Conservation (phyloP, 2,329 filamentous ascomycete species). For the Sporothrix dimorphospora region DNA sequence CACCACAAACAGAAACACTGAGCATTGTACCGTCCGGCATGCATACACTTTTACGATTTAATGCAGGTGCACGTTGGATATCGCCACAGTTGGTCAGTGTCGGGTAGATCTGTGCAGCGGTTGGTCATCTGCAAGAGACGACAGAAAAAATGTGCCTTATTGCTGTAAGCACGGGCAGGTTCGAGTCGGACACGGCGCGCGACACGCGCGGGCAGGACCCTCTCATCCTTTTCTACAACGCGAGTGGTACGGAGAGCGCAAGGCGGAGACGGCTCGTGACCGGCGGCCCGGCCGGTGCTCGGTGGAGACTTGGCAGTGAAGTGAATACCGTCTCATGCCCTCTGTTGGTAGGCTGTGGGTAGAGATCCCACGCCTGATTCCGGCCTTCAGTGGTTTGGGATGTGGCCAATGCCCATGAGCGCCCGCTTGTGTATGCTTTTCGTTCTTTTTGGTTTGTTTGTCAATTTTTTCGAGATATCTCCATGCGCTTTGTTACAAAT, state of each 20-base stretch:
- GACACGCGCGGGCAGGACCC: background rate
- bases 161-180: background rate
- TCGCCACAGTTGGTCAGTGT: background rate
- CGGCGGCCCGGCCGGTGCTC: slow-evolving; percentile 1
- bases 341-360: background rate
- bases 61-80: background rate
- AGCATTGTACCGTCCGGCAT: background rate
- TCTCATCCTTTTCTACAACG: background rate
- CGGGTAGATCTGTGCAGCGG: background rate
- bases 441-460: background rate
- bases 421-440: background rate
- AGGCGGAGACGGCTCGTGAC: background rate
- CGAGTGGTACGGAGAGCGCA: background rate
- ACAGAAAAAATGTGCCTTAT: background rate
- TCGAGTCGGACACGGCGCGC: background rate
- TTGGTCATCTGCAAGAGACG: too few species aligned
- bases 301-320: background rate
- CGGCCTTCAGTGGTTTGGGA: background rate
- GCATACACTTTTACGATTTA: background rate
- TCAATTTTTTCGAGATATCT: background rate
- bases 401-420: background rate
- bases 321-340: background rate
- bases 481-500: background rate
- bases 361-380: background rate
- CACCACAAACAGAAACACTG: background rate